These are phyloP conservation scores for Mentha longifolia DNA, from an alignment of 257 asterid genomes.

Conservation along the genomic window DNA sequence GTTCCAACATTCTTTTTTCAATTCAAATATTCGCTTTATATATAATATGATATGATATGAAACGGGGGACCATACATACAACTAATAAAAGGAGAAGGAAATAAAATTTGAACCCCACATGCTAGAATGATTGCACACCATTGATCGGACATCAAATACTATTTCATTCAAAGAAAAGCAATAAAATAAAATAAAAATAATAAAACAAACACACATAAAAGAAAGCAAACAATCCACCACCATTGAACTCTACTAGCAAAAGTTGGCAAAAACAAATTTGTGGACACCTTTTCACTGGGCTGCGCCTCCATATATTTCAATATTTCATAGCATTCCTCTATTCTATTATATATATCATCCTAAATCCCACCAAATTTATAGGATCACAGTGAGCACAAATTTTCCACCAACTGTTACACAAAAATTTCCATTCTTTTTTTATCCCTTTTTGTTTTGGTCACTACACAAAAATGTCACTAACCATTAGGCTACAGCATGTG, in stretches of 20 bases:
- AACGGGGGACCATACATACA: no score
- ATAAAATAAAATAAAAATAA: neutral
- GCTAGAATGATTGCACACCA: slow-evolving; percentile 23
- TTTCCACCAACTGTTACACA: neutral
- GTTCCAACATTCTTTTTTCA: no score
- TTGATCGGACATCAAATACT: neutral
- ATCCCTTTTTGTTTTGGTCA: neutral
- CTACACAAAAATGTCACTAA: slow-evolving; percentile 52
- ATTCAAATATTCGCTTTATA: no score
- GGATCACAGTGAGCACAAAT: slow-evolving; percentile 26
- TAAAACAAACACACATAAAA: neutral
- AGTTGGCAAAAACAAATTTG: slow-evolving; percentile 33
- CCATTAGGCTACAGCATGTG: slow-evolving; percentile 52
- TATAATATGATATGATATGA: no score
- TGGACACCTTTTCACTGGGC: slow-evolving; percentile 33
- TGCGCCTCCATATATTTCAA: slow-evolving; percentile 32
- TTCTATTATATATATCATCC: neutral
- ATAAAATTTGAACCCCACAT: slow-evolving; percentile 16
- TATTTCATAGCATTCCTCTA: slow-evolving; percentile 17
- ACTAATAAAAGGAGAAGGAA: no score
- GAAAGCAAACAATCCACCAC: slow-evolving; percentile 24
- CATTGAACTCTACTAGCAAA: slow-evolving; percentile 25
- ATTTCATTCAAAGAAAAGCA: neutral
- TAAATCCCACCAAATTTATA: slow-evolving; percentile 31
- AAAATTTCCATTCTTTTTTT: neutral